phyloP scores from a whole-genome alignment of 2,329 filamentous ascomycete genomes.

The Claviceps maximensis region DNA sequence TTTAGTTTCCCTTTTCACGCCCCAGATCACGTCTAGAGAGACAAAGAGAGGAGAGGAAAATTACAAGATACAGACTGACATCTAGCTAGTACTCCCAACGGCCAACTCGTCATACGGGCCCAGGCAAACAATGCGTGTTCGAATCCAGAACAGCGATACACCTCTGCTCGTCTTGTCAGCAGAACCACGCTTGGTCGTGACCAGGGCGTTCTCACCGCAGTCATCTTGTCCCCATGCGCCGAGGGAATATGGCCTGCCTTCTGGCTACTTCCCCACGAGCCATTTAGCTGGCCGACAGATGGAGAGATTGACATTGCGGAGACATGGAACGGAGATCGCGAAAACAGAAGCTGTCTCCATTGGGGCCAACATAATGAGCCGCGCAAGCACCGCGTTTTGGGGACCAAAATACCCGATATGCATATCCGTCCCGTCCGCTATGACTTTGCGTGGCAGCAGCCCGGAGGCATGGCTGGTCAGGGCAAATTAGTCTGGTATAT shows the following conservation, averaged over 20 bases:
- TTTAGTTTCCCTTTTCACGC: neutral
- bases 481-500: conserved; percentile 45
- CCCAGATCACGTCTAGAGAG: neutral
- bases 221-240: conserved; percentile 38
- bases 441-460: conserved; percentile 42
- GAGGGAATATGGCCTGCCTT: conserved; percentile 48
- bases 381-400: conserved; percentile 42
- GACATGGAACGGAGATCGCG: conserved; percentile 43
- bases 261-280: conserved; percentile 45
- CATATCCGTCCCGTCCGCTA: conserved; percentile 33
- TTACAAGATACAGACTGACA: neutral
- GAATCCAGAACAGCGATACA: conserved; percentile 31
- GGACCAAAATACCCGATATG: conserved; percentile 37
- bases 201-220: conserved; percentile 38
- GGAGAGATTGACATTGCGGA: conserved; percentile 49
- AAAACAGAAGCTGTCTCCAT: conserved; percentile 45
- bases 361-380: conserved; percentile 44
- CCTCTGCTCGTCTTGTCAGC: conserved; percentile 41
- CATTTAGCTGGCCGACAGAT: conserved; percentile 44
- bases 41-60: neutral
- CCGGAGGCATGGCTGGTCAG: conserved; percentile 28
- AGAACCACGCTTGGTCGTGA: conserved; percentile 36
- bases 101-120: conserved; percentile 39
- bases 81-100: conserved; percentile 27
- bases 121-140: conserved; percentile 24